Percentiles rank a stretch among this genome's conserved stretches.
phyloP scores from a whole-genome alignment of 805 yeast genomes.

The Yarrowia deformans region DNA sequence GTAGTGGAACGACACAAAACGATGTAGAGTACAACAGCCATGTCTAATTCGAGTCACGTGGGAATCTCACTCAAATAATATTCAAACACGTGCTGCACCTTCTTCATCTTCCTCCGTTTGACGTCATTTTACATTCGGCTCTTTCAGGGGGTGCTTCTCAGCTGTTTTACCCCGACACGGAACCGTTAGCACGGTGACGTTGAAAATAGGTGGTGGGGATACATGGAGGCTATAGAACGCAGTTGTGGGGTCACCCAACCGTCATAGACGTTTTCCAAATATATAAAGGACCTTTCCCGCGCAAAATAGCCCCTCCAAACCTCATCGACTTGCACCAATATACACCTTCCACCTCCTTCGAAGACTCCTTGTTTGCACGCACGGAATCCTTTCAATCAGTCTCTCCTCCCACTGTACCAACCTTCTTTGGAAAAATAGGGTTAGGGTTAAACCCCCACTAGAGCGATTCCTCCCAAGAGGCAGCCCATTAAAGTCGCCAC shows the following conservation, averaged over 20 bases:
- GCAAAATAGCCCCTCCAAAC: background rate
- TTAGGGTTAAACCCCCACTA: conserved; percentile 18
- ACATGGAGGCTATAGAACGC: background rate
- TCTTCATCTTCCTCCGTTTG: background rate
- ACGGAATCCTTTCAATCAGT: no score
- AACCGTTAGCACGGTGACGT: background rate
- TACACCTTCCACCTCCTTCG: conserved; percentile 12
- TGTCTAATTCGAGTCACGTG: no score
- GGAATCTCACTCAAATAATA: no score
- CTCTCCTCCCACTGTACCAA: background rate
- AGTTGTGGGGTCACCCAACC: background rate
- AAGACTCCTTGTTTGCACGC: background rate
- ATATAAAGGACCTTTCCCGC: background rate
- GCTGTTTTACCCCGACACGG: background rate
- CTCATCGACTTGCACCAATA: no score
- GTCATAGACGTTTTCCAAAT: background rate
- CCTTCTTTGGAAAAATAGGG: conserved; percentile 20
- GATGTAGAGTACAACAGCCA: no score
- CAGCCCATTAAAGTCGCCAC: conserved; percentile 36
- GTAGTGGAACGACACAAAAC: no score
- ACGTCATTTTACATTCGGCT: conserved; percentile 27
- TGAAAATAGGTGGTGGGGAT: background rate
- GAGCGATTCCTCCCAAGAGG: conserved; percentile 13
- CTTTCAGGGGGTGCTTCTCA: conserved; percentile 24
- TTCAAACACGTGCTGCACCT: no score